These are phyloP conservation scores for Trypanosoma theileri DNA, from an alignment of 208 protist species.

Conservation along the genomic window DNA sequence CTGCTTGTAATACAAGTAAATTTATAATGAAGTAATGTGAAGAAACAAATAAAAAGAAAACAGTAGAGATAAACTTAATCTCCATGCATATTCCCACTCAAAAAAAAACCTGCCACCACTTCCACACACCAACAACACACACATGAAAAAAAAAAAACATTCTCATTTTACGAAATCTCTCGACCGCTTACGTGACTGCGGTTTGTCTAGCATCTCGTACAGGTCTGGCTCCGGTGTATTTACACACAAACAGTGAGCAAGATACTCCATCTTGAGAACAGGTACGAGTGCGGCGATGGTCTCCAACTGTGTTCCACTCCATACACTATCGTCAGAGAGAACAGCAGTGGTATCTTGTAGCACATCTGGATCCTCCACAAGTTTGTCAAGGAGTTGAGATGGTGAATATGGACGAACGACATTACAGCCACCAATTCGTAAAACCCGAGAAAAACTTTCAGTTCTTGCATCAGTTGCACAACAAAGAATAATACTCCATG, in stretches of 20 bases:
- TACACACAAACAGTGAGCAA: constrained; percentile 61
- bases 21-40: too few species aligned
- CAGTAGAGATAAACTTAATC: too few species aligned
- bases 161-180: background rate
- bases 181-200: constrained; percentile 22
- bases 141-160: constrained; percentile 8
- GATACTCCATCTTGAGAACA: constrained; percentile 61
- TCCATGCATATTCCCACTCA: too few species aligned
- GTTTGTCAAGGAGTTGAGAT: background rate
- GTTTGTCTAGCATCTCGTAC: constrained; percentile 28
- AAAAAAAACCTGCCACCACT: too few species aligned
- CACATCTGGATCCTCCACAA: background rate
- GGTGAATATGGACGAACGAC: constrained; percentile 12
- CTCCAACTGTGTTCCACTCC: constrained; percentile 42
- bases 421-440: constrained; percentile 52
- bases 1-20: too few species aligned
- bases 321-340: constrained; percentile 59
- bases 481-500: constrained; percentile 53
- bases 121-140: background rate
- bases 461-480: constrained; percentile 34
- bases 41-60: too few species aligned
- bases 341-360: constrained; percentile 27
- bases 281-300: constrained; percentile 17
- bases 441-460: constrained; percentile 52
- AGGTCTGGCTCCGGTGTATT: constrained; percentile 25